Percentiles rank a stretch among this genome's conserved stretches.
Evolutionary conservation across 2,329 filamentous ascomycete species (phyloP).

Genomic region (Trichoderma koningiopsis): DNA sequence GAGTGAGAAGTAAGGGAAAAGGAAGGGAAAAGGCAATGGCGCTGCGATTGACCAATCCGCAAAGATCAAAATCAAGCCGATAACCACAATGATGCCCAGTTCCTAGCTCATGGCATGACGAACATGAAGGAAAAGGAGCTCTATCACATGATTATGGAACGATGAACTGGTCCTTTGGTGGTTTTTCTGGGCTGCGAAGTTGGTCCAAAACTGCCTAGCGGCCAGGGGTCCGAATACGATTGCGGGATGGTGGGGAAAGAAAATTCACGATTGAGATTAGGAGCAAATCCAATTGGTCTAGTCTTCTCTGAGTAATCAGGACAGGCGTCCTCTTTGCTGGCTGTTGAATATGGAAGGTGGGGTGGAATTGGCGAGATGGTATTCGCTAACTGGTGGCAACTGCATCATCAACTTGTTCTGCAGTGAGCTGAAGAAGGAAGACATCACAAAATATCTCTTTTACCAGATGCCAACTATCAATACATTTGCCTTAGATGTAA

Average conservation of each 20-base stretch:
- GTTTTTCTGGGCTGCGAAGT: conserved; percentile 1
- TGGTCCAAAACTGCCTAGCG: conserved; percentile 15
- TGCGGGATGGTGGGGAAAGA: conserved; percentile 19
- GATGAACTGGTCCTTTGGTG: conserved; percentile 10
- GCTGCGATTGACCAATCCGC: conserved; percentile 5
- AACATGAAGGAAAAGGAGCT: conserved; percentile 14
- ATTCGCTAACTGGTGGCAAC: neutral
- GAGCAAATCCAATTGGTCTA: neutral
- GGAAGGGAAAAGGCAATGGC: neutral
- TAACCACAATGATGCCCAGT: neutral
- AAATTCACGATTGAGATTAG: neutral
- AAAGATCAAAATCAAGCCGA: conserved; percentile 1
- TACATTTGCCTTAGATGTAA: neutral
- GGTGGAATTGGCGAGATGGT: neutral
- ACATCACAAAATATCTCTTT: neutral
- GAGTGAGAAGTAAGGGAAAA: neutral
- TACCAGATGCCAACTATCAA: too few relatives aligned
- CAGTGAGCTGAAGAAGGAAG: neutral
- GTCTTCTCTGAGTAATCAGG: neutral
- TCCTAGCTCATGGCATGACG: conserved; percentile 25
- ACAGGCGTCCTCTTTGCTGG: neutral
- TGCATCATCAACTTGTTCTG: neutral
- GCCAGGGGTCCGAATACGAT: conserved; percentile 25
- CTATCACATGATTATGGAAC: conserved; percentile 28
- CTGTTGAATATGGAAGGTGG: conserved; percentile 12